phyloP scores from a whole-genome alignment of 2,329 filamentous ascomycete genomes.

The Lojkania enalia region DNA sequence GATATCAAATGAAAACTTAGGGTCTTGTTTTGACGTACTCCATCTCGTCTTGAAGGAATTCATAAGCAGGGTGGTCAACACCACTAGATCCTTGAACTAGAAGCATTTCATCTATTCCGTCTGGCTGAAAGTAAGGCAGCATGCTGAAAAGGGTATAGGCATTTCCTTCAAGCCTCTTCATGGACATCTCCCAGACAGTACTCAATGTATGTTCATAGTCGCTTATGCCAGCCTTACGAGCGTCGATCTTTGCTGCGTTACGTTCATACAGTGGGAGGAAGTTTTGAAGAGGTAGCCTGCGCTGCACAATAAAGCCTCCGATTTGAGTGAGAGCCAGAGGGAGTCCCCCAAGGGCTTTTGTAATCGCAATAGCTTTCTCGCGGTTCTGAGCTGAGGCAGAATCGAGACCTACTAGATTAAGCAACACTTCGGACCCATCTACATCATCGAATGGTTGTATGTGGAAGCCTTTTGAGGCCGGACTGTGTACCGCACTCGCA shows the following conservation, averaged over 20 bases:
- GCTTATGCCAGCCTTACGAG: constrained; percentile 17
- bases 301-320: not conserved
- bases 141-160: constrained; percentile 25
- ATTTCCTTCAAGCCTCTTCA: constrained; percentile 24
- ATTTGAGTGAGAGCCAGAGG: constrained; percentile 37
- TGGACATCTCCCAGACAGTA: constrained; percentile 34
- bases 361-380: constrained; percentile 20
- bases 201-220: constrained; percentile 36
- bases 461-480: no score
- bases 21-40: constrained; percentile 20
- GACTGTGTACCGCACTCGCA: constrained; percentile 16
- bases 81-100: no score
- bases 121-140: no score
- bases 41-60: constrained; percentile 27
- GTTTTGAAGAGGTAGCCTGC: constrained; percentile 4
- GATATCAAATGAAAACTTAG: no score
- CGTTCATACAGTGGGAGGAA: constrained; percentile 34
- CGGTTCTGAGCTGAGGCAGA: constrained; percentile 9
- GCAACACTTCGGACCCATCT: constrained; percentile 9
- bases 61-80: no score
- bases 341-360: constrained; percentile 27
- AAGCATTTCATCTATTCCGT: no score
- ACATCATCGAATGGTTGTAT: constrained; percentile 19
- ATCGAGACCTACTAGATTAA: constrained; percentile 4
- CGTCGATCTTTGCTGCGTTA: constrained; percentile 31